Evolutionary conservation across 2,329 filamentous ascomycete genomes (phyloP).

Genomic region (Colletotrichum australisinense): DNA sequence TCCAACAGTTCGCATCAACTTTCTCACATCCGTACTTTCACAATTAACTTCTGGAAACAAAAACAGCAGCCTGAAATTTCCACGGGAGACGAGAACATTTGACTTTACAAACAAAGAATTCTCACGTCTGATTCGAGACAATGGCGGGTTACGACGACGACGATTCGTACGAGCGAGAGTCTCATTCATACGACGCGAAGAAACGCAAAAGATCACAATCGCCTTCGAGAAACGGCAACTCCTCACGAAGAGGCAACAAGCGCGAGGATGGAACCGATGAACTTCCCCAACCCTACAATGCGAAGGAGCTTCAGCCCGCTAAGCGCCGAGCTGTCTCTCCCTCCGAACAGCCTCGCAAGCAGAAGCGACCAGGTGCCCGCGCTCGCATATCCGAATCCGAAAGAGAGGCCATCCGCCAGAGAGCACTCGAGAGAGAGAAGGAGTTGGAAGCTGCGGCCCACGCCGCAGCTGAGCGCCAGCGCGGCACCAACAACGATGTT

Average conservation of each 20-base stretch:
- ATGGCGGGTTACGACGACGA: slow-evolving; percentile 32
- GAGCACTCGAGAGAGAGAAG: slow-evolving; percentile 67
- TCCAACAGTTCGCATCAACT: not conserved
- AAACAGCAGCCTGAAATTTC: too few relatives aligned
- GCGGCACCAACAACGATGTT: slow-evolving; percentile 81
- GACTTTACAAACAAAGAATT: not conserved
- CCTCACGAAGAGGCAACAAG: slow-evolving; percentile 36
- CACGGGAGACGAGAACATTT: not conserved
- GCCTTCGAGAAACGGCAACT: slow-evolving; percentile 38
- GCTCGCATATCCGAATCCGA: slow-evolving; percentile 76
- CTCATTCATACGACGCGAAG: slow-evolving; percentile 52
- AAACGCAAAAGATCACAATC: slow-evolving; percentile 53
- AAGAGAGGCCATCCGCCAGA: slow-evolving; percentile 74
- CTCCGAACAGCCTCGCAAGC: slow-evolving; percentile 70
- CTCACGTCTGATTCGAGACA: slow-evolving; percentile 26
- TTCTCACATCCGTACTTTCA: not conserved
- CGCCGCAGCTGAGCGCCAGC: slow-evolving; percentile 52
- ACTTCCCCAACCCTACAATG: slow-evolving; percentile 71
- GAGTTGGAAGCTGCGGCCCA: slow-evolving; percentile 51
- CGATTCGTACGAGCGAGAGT: slow-evolving; percentile 9
- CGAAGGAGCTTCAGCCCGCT: slow-evolving; percentile 66
- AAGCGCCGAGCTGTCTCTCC: slow-evolving; percentile 68
- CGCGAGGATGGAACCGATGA: slow-evolving; percentile 51
- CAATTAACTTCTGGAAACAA: not conserved
- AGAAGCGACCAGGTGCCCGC: slow-evolving; percentile 75